phyloP scores from a whole-genome alignment of 1,284 basidiomycete species.

The Trametes versicolor region DNA sequence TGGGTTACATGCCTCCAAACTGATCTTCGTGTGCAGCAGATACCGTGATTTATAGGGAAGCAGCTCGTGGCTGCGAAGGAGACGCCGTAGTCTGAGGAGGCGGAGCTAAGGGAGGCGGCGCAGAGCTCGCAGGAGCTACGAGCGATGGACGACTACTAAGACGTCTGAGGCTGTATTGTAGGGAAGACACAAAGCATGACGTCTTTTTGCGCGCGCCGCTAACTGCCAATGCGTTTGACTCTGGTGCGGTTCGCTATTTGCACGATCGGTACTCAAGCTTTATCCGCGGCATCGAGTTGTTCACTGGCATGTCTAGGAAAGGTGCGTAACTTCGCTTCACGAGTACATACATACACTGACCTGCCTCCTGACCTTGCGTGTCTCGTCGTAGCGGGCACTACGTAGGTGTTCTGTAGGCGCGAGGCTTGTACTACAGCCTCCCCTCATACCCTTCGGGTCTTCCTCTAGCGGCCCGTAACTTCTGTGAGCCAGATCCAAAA shows the following conservation, averaged over 20 bases:
- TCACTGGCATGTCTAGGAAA: too few species aligned
- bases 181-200: background rate
- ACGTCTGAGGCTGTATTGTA: conserved; percentile 31
- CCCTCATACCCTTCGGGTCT: background rate
- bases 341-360: too few species aligned
- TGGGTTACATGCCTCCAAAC: too few species aligned
- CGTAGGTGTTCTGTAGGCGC: background rate
- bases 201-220: background rate
- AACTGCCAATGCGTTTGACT: too few species aligned
- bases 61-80: conserved; percentile 75
- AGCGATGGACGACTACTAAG: conserved; percentile 53
- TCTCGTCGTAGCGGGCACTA: too few species aligned
- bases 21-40: too few species aligned
- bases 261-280: too few species aligned
- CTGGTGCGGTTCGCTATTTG: too few species aligned
- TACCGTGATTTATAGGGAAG: too few species aligned
- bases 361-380: too few species aligned
- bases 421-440: background rate
- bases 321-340: too few species aligned
- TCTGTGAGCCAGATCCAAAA: background rate
- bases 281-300: too few species aligned
- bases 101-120: conserved; percentile 78
- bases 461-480: background rate
- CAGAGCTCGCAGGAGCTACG: conserved; percentile 64
- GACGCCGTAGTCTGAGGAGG: conserved; percentile 74